Base-by-base conservation (phyloP, 768 basidiomycete genomes). In the Panus rudis region DNA sequence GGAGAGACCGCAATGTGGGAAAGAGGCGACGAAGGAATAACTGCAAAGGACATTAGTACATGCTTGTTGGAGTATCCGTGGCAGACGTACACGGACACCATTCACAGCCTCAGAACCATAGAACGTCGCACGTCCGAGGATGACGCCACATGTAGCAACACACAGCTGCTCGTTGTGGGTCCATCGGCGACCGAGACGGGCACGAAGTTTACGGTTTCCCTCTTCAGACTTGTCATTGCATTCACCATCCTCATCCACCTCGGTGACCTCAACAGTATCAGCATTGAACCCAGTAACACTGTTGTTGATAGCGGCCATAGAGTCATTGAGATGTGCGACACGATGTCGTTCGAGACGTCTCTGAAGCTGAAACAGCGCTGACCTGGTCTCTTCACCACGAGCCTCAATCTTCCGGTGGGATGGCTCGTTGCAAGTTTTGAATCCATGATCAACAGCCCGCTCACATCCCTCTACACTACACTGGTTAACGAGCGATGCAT, bases 91-190 rank as follows among this genome's bases (percentile, higher is more conserved):
- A n/a, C n/a, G n/a, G n/a, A n/a, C n/a, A n/a, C n/a, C n/a, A n/a
- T n/a, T n/a, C n/a, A n/a, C n/a, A n/a, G n/a, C n/a, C n/a, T n/a
- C n/a, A n/a, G n/a, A n/a, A n/a, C n/a, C n/a, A n/a, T n/a, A n/a
- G n/a, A n/a, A n/a, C n/a, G n/a, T n/a, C n/a, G n/a, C 28, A 7
- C 51, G 44, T 12, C 33, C 53, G 11, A 44, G 21, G 16, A 48
- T 47, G 13, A 46, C 35, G 4, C 55, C 55, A 37, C 44, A 50
- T n/a, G 40, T 23, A 27, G 50, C 17, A 33, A 63, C 63, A 10
- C 48, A 31, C 3, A 59, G 47, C 39, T 57, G 40, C 45, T 57
- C 55, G 35, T 56, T 56, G 37, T 57, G 55, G 1, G 52, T 19
- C 45, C 54, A 42, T 56, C 55, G 5, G 46, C 55, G 37, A 30